Percentiles rank a stretch among this genome's conserved stretches.
phyloP scores from a whole-genome alignment of 2,329 filamentous ascomycete species.

The Fusarium euwallaceae region DNA sequence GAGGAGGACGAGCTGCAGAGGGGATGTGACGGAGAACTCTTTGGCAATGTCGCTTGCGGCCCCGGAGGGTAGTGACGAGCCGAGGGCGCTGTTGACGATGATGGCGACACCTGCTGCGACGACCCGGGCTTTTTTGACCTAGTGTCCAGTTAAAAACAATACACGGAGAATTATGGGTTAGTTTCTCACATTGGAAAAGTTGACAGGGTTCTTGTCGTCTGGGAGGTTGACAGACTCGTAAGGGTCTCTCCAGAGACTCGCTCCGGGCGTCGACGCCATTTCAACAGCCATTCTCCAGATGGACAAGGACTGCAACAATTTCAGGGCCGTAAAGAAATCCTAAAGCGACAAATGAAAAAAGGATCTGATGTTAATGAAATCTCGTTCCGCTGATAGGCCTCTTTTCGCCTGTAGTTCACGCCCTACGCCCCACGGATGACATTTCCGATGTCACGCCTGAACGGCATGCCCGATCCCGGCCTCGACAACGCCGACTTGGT shows the following conservation, averaged over 20 bases:
- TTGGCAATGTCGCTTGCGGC: neutral
- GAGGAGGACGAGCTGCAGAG: neutral
- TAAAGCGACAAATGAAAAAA: neutral
- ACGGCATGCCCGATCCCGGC: neutral
- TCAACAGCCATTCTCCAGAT: neutral
- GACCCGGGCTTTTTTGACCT: neutral
- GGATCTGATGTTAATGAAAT: neutral
- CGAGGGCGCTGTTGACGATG: neutral
- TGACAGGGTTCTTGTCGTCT: neutral
- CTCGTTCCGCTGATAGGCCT: neutral
- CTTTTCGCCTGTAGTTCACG: neutral
- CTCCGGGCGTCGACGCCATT: neutral
- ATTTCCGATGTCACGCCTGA: neutral
- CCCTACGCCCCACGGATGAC: neutral
- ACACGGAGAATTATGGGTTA: neutral
- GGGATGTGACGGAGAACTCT: neutral
- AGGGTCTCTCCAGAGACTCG: neutral
- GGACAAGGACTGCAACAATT: neutral
- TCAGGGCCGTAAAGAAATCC: neutral
- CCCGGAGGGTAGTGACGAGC: neutral
- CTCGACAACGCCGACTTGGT: neutral
- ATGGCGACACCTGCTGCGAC: neutral
- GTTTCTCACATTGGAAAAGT: neutral
- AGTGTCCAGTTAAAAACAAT: neutral
- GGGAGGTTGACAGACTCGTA: neutral